Evolutionary conservation across 257 asterid species (phyloP).

Genomic region (Jacaranda mimosifolia): DNA sequence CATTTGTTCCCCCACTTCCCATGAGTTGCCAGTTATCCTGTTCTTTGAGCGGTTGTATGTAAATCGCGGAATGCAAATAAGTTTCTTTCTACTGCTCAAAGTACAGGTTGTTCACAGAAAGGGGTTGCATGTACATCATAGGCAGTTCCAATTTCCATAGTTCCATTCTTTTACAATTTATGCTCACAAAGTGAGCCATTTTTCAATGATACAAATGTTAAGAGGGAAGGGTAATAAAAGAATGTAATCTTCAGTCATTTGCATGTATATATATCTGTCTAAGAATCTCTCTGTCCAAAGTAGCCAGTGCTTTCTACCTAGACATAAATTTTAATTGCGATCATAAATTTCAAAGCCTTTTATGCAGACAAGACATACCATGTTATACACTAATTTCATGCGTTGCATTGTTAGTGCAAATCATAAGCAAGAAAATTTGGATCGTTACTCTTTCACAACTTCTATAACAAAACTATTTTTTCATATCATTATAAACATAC

Average conservation of each 20-base stretch:
- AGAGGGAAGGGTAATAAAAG: constrained; percentile 36
- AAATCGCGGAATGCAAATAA: constrained; percentile 31
- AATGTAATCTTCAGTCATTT: constrained; percentile 28
- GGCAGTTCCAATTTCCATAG: constrained; percentile 36
- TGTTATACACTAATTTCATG: constrained; percentile 4
- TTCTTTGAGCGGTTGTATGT: constrained; percentile 21
- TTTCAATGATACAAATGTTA: constrained; percentile 30
- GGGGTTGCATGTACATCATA: constrained; percentile 40
- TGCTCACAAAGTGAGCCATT: constrained; percentile 56
- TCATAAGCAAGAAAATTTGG: neutral
- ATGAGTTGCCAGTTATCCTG: constrained; percentile 37
- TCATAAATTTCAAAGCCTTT: neutral
- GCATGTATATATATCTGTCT: constrained; percentile 18
- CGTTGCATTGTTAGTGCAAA: neutral
- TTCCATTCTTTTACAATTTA: constrained; percentile 24
- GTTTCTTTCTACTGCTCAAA: constrained; percentile 33
- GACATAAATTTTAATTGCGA: neutral
- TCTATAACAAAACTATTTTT: too few relatives aligned
- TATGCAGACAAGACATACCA: neutral
- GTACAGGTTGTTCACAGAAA: constrained; percentile 23
- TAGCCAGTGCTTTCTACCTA: neutral
- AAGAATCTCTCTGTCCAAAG: neutral
- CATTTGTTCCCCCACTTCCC: constrained; percentile 42
- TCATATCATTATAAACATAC: too few relatives aligned
- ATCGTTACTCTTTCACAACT: neutral